Evolutionary conservation across 1,139 yeast genomes (phyloP).

Genomic region (Yamadazyma oceani): DNA sequence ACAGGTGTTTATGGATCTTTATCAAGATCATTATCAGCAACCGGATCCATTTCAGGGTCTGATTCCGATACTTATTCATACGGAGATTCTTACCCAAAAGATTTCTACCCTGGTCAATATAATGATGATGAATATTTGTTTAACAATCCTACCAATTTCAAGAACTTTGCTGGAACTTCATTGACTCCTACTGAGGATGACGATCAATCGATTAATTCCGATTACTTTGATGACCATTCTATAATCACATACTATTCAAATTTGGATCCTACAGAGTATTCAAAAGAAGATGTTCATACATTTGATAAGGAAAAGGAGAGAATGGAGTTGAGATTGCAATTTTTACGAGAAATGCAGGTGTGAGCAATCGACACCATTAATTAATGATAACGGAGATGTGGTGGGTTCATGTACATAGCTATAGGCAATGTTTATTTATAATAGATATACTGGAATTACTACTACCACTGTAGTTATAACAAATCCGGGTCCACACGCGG

Average conservation of each 20-base stretch:
- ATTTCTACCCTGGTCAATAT: no score
- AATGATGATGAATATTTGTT: conserved; percentile 31
- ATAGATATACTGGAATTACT: conserved; percentile 5
- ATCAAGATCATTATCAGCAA: no score
- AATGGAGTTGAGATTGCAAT: conserved; percentile 40
- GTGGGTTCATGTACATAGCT: no score
- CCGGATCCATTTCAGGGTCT: no score
- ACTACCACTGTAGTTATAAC: no score
- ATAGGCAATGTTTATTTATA: no score
- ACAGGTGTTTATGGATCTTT: no score
- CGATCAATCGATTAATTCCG: conserved; percentile 14
- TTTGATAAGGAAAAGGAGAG: conserved; percentile 35
- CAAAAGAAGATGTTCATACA: conserved; percentile 9
- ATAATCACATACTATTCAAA: conserved; percentile 20
- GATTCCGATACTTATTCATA: no score
- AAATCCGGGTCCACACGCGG: no score
- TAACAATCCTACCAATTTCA: conserved; percentile 24
- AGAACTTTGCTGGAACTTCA: conserved; percentile 36
- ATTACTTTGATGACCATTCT: conserved; percentile 15
- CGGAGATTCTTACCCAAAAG: no score
- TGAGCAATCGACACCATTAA: no score
- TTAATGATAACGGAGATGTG: no score
- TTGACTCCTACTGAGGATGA: conserved; percentile 16
- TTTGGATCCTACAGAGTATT: conserved; percentile 9
- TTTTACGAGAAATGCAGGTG: conserved; percentile 31